Base-by-base conservation (phyloP, 1,284 basidiomycete species). In the Ganoderma boninense region DNA sequence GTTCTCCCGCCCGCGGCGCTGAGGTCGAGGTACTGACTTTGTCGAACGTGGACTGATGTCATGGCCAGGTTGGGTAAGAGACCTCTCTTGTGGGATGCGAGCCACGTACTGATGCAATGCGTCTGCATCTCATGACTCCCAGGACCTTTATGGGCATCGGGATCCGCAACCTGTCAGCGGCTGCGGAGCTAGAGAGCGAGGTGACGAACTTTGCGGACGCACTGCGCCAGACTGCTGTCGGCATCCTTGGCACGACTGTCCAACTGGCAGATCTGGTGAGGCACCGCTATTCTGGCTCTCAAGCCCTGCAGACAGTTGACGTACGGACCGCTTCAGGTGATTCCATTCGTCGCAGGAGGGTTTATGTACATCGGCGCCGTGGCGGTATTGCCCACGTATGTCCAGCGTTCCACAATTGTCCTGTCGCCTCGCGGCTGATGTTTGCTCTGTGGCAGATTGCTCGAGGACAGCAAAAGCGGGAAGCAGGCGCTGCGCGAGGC, bases 361-460 rank as follows among this genome's bases (percentile, higher is more conserved):
- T 97, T 96, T 84, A 84, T 97, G 78, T 96, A 97, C 82, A 96
- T 96, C 76, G 95, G 95, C 23, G 93, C 94, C 56, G 95, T 97
- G 66, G 95, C 95, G 65, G 95, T 96, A 67, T 84, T 97, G 73
- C 95, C 95, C 76, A 94, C 93, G 93, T 95, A 86, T 78, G 92
- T 87, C 56, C 46, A 66, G 59, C 66, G 52, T 46, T 66, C 11
- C 66, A 38, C 67, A 52, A 38, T 54, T 38, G 16, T 13, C 44
- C 52, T 35, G 66, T 52, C 11, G 54, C 23, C 35, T 40, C 44
- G 8, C 42, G 35, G 43, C 29, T 61, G 60, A 64, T 57, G 62
- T 40, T 38, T 66, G 64, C 62, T 70, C 52, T 70, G 70, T 68
- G 72, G 64, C 75, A 96, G 95, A 71, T 82, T 97, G 75, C 84